These are phyloP conservation scores for Amylocarpus encephaloides DNA, from an alignment of 2,329 filamentous ascomycete species.

Conservation along the genomic window DNA sequence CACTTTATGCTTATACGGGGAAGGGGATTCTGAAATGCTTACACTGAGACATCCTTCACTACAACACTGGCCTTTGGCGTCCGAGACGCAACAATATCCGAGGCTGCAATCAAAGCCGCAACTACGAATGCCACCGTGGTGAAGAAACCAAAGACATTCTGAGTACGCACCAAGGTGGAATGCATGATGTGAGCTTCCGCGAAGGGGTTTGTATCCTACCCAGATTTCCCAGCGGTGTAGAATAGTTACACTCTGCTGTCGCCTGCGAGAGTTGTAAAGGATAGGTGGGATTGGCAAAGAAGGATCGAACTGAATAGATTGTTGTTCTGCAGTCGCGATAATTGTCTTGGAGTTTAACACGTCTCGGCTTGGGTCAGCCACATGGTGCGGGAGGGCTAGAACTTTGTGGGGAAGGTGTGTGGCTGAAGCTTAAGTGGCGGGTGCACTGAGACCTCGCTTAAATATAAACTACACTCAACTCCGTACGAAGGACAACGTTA, in stretches of 20 bases:
- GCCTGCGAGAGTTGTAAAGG: not conserved
- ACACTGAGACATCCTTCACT: constrained; percentile 81
- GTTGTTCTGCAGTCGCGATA: not conserved
- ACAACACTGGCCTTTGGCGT: constrained; percentile 59
- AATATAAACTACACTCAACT: too few species aligned
- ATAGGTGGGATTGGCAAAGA: not conserved
- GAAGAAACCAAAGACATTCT: constrained; percentile 97
- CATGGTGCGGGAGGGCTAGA: constrained; percentile 1
- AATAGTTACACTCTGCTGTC: not conserved
- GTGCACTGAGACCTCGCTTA: too few species aligned
- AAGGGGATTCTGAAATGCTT: constrained; percentile 31
- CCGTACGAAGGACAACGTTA: too few species aligned
- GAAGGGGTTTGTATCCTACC: too few species aligned
- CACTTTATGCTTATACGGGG: not conserved
- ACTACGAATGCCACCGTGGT: constrained; percentile 85
- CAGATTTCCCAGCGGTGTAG: too few species aligned
- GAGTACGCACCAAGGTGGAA: constrained; percentile 74
- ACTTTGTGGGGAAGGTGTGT: not conserved
- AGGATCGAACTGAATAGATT: not conserved
- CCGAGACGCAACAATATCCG: constrained; percentile 66
- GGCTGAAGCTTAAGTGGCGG: not conserved
- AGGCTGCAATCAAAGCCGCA: constrained; percentile 71
- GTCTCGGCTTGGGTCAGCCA: constrained; percentile 8
- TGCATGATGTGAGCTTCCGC: constrained; percentile 55
- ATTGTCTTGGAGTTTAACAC: constrained; percentile 6